These are phyloP conservation scores for Rhodocollybia butyracea DNA, from an alignment of 768 basidiomycete species.

Conservation along the genomic window DNA sequence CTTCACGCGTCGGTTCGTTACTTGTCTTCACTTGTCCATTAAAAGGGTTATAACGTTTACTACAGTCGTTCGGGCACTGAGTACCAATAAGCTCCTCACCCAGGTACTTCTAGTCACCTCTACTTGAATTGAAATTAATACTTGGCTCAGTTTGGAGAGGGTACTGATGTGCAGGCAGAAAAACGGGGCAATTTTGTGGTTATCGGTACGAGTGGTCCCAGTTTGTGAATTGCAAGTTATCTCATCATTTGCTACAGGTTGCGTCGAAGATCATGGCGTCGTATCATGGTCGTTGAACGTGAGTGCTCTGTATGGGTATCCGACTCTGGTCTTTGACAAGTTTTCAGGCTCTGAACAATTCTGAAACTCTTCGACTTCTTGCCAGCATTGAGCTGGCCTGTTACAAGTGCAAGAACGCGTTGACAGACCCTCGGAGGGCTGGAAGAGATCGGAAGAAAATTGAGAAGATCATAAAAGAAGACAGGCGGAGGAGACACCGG, in stretches of 20 bases:
- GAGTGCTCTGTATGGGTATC: conserved; percentile 21
- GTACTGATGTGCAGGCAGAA: conserved; percentile 76
- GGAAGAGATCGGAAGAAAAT: conserved; percentile 65
- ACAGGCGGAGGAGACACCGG: conserved; percentile 75
- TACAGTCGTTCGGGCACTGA: conserved; percentile 60
- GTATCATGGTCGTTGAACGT: conserved; percentile 87
- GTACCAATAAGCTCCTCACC: conserved; percentile 65
- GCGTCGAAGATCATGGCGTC: conserved; percentile 69
- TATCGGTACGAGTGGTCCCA: too few relatives aligned
- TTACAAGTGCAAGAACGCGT: conserved; percentile 68
- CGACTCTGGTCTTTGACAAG: conserved; percentile 9
- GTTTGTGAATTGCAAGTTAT: too few relatives aligned
- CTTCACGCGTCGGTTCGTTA: conserved; percentile 74
- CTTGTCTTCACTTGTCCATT: not conserved
- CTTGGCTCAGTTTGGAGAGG: conserved; percentile 26
- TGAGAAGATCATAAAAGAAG: conserved; percentile 81
- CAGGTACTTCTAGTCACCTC: conserved; percentile 20
- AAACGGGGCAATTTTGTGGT: conserved; percentile 88
- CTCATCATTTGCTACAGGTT: too few relatives aligned
- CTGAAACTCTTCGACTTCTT: conserved; percentile 77
- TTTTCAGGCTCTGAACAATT: conserved; percentile 71
- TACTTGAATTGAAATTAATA: not conserved
- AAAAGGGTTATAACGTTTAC: conserved; percentile 8
- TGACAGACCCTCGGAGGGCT: conserved; percentile 66
- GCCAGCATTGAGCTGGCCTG: conserved; percentile 85